Percentiles rank a stretch among this genome's conserved stretches.
Evolutionary conservation across 805 yeast genomes (phyloP).

Genomic region (Sugiyamaella boreocaroliniensis): DNA sequence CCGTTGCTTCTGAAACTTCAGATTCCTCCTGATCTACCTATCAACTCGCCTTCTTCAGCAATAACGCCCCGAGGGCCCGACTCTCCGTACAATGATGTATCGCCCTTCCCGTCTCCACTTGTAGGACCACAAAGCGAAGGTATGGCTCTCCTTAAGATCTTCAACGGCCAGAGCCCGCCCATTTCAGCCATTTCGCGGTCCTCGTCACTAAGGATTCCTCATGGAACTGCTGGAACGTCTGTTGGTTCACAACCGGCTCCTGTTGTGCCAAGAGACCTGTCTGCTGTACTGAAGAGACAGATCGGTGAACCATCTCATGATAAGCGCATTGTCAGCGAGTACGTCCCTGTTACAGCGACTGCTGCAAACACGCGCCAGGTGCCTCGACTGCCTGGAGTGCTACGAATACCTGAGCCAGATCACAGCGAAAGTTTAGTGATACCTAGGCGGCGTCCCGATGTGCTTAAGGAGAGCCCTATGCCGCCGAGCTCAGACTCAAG

Average conservation of each 20-base stretch:
- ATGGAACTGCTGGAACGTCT: neutral
- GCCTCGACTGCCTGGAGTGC: conserved; percentile 2
- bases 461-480: neutral
- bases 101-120: conserved; percentile 16
- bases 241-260: neutral
- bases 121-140: conserved; percentile 4
- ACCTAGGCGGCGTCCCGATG: conserved; percentile 1
- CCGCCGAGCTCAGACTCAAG: neutral
- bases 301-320: neutral
- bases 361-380: neutral
- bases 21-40: conserved; percentile 2
- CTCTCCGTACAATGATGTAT: conserved; percentile 7
- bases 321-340: conserved; percentile 11
- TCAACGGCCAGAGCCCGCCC: conserved; percentile 15
- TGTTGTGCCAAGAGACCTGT: neutral
- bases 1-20: neutral
- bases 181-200: conserved; percentile 14
- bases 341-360: conserved; percentile 8
- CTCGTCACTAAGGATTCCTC: conserved; percentile 11
- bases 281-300: neutral
- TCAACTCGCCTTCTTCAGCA: neutral
- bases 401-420: neutral
- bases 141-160: conserved; percentile 4
- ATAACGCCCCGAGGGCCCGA: neutral
- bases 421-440: neutral